Conservation (phyloP, 75 land plant species). For the Adiantum capillusveneris region DNA sequence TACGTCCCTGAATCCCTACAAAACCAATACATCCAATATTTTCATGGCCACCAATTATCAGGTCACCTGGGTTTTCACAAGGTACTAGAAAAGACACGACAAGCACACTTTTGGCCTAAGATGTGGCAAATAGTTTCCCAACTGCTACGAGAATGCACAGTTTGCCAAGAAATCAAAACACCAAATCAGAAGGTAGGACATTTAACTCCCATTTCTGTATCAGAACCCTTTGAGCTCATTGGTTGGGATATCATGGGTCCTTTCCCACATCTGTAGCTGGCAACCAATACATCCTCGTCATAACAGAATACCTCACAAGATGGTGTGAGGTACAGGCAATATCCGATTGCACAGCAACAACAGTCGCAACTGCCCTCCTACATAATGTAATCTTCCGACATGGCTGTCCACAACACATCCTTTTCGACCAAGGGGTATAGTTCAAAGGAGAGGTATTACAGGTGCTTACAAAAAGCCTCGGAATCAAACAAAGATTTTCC, state of each 20-base stretch:
- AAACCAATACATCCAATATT: too few species aligned
- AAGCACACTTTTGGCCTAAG: not conserved
- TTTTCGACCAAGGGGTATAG: too few species aligned
- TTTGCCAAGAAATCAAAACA: not conserved
- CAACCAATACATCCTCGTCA: slow-evolving; percentile 1
- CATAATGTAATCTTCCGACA: too few species aligned
- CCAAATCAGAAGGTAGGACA: not conserved
- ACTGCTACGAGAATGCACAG: not conserved
- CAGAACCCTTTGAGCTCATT: slow-evolving; percentile 1
- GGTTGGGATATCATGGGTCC: not conserved
- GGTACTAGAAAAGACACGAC: not conserved
- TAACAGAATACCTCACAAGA: not conserved
- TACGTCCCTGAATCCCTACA: too few species aligned
- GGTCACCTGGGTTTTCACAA: slow-evolving; percentile 5
- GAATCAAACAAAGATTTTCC: too few species aligned
- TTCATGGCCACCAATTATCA: not conserved
- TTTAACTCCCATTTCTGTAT: not conserved
- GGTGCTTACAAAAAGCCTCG: too few species aligned
- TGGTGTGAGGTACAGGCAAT: not conserved
- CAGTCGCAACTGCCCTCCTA: too few species aligned
- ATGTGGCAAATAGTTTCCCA: not conserved
- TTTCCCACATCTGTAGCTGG: not conserved
- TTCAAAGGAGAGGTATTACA: too few species aligned
- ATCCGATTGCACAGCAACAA: not conserved
- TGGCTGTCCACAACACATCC: too few species aligned